phyloP scores from a whole-genome alignment of 495 filamentous ascomycete genomes.

The Neurospora sublineolata region DNA sequence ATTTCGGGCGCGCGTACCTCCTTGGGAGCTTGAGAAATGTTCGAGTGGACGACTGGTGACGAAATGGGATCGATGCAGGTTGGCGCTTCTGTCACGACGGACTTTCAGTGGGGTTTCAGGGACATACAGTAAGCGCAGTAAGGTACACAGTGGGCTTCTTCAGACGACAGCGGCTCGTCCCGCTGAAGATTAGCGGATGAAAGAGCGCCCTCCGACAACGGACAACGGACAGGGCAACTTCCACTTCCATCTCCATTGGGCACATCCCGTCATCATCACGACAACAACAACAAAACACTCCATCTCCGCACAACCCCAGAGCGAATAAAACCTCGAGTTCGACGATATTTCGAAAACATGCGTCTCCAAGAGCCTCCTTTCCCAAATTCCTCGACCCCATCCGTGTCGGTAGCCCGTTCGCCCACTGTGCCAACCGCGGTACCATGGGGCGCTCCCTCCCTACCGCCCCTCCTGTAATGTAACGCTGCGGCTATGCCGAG shows the following conservation, averaged over 20 bases:
- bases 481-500: not conserved
- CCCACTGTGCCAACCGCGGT: not conserved
- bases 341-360: not conserved
- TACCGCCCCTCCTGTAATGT: not conserved
- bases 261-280: too few relatives aligned
- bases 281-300: not conserved
- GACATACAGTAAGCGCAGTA: not conserved
- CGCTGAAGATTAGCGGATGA: not conserved
- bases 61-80: not conserved
- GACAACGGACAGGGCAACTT: not conserved
- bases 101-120: not conserved
- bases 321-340: not conserved
- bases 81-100: not conserved
- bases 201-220: not conserved
- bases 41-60: not conserved
- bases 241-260: not conserved
- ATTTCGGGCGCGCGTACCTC: not conserved
- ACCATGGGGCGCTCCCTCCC: not conserved
- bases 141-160: not conserved
- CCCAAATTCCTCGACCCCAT: too few relatives aligned
- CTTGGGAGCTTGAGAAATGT: not conserved
- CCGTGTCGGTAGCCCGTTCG: too few relatives aligned
- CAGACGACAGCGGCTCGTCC: not conserved
- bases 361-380: not conserved
- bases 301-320: not conserved